Conservation (phyloP, 352 stramenopile species). For the Phytophthora aleatoria region DNA sequence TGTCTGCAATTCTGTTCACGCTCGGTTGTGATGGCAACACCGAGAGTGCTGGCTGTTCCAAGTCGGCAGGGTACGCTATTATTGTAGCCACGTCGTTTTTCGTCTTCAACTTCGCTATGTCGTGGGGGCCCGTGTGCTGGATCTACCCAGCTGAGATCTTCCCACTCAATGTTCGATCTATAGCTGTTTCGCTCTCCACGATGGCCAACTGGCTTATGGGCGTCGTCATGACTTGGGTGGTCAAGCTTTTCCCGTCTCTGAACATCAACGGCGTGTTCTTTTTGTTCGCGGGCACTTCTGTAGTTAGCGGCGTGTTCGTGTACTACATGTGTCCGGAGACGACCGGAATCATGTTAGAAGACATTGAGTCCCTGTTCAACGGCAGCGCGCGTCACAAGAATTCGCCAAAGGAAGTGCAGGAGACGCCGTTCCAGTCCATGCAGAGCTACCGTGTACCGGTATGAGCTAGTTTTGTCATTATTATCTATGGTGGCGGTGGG, state of each 20-base stretch:
- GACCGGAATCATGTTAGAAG: conserved; percentile 53
- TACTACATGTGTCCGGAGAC: conserved; percentile 61
- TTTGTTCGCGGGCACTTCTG: conserved; percentile 53
- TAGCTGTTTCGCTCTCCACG: conserved; percentile 52
- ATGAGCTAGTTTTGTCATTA: conserved; percentile 25
- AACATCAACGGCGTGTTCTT: conserved; percentile 55
- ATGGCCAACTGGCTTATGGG: conserved; percentile 59
- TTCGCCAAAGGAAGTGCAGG: conserved; percentile 36
- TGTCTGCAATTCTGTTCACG: conserved; percentile 48
- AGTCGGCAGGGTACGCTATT: conserved; percentile 46
- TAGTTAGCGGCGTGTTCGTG: conserved; percentile 49
- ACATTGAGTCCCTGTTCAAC: conserved; percentile 62
- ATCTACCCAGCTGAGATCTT: conserved; percentile 51
- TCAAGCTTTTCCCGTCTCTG: conserved; percentile 57
- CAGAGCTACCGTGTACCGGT: conserved; percentile 22
- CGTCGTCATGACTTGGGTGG: conserved; percentile 53
- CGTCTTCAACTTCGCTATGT: conserved; percentile 48
- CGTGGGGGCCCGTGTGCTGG: conserved; percentile 44
- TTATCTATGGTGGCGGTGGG: conserved; percentile 30
- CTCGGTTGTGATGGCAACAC: conserved; percentile 42
- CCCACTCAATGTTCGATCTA: conserved; percentile 44
- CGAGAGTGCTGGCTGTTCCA: conserved; percentile 37
- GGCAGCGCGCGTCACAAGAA: conserved; percentile 38
- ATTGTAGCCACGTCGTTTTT: conserved; percentile 51
- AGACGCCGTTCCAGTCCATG: conserved; percentile 39